Evolutionary conservation across 768 basidiomycete species (phyloP).

Genomic region (Gymnopilus junonius): DNA sequence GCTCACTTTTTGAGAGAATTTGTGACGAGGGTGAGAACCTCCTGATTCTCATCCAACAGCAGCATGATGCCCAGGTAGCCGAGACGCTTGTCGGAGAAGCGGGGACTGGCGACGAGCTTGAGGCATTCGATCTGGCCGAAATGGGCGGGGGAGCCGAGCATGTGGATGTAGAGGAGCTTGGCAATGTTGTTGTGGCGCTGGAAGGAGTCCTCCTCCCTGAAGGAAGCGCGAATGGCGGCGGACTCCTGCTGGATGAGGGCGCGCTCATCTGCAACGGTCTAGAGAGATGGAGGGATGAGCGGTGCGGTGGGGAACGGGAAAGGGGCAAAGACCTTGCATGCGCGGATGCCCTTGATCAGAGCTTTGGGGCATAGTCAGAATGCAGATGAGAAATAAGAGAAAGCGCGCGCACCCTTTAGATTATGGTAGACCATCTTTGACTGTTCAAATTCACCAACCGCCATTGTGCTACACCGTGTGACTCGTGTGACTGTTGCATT

Average conservation of each 20-base stretch:
- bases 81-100: conserved; percentile 94
- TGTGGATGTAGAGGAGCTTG: conserved; percentile 97
- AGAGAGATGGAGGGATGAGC: conserved; percentile 16
- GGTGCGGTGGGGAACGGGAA: conserved; percentile 6
- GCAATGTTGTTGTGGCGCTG: conserved; percentile 97
- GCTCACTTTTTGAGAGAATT: conserved; percentile 97
- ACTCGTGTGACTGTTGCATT: not conserved
- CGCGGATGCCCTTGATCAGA: conserved; percentile 96
- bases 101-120: conserved; percentile 91
- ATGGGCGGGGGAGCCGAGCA: conserved; percentile 98
- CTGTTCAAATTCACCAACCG: too few relatives aligned
- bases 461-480: conserved; percentile 3
- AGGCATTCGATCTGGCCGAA: conserved; percentile 99
- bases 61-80: conserved; percentile 99
- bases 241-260: conserved; percentile 97
- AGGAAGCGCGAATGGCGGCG: conserved; percentile 94
- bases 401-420: conserved; percentile 67
- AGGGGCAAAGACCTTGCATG: conserved; percentile 78
- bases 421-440: conserved; percentile 78
- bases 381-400: not conserved
- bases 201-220: conserved; percentile 96
- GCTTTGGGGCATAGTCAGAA: conserved; percentile 54
- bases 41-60: conserved; percentile 95
- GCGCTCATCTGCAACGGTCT: conserved; percentile 99
- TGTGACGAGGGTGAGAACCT: conserved; percentile 95